phyloP scores from a whole-genome alignment of 2,329 filamentous ascomycete species.

The Fonsecaea monophora region DNA sequence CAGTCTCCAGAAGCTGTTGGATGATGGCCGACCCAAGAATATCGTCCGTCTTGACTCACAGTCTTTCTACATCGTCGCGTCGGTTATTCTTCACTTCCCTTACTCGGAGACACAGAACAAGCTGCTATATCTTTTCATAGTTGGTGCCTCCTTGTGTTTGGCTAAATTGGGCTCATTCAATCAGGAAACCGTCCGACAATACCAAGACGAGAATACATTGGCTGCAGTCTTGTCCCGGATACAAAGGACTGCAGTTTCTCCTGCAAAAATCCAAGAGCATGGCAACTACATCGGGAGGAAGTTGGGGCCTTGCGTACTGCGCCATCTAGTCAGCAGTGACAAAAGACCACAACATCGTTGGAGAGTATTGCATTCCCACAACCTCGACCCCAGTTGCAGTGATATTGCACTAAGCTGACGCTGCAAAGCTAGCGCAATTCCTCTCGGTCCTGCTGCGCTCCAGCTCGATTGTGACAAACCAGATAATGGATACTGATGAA shows the following conservation, averaged over 20 bases:
- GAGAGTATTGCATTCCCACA: constrained; percentile 13
- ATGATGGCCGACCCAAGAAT: constrained; percentile 27
- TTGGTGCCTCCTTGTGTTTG: not conserved
- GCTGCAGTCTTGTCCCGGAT: constrained; percentile 12
- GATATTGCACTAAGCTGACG: constrained; percentile 2
- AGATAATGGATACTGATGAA: constrained; percentile 8
- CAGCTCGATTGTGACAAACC: constrained; percentile 5
- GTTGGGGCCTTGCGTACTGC: constrained; percentile 20
- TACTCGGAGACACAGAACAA: constrained; percentile 30
- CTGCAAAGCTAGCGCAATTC: constrained; percentile 22
- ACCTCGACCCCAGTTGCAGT: not conserved
- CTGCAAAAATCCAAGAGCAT: constrained; percentile 6
- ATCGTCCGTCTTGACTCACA: constrained; percentile 28
- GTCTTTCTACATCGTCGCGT: constrained; percentile 29
- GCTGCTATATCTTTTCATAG: constrained; percentile 35
- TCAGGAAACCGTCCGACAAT: constrained; percentile 26
- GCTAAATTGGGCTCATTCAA: constrained; percentile 1
- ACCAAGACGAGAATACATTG: constrained; percentile 18
- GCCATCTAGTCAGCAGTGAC: constrained; percentile 20
- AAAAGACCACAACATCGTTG: constrained; percentile 21
- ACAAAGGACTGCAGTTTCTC: constrained; percentile 7
- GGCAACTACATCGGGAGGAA: constrained; percentile 23
- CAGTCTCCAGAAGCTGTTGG: constrained; percentile 21
- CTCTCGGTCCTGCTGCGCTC: constrained; percentile 23
- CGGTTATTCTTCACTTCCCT: constrained; percentile 33